These are phyloP conservation scores for Magnaporthiopsis poae DNA, from an alignment of 2,329 filamentous ascomycete species.

Conservation along the genomic window DNA sequence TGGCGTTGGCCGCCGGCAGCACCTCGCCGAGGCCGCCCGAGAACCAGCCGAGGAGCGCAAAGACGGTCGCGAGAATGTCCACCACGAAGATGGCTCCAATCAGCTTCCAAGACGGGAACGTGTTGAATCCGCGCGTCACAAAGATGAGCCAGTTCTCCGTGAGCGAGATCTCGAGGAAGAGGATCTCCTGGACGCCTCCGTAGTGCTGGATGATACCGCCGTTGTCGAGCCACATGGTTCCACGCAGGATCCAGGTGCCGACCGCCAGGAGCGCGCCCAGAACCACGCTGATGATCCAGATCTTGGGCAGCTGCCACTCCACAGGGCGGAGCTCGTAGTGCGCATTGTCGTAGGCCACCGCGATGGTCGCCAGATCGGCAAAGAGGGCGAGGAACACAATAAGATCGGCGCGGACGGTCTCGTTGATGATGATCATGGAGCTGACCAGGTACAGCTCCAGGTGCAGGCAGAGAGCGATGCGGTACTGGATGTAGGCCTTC, in stretches of 20 bases:
- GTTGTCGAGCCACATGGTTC: conserved; percentile 56
- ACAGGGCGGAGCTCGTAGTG: conserved; percentile 66
- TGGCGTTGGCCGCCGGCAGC: conserved; percentile 20
- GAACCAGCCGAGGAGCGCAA: conserved; percentile 68
- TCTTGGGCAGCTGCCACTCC: conserved; percentile 73
- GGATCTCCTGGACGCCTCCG: conserved; percentile 62
- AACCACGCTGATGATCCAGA: conserved; percentile 65
- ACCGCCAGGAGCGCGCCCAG: conserved; percentile 59
- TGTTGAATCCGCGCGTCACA: conserved; percentile 63
- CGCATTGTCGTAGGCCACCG: conserved; percentile 70
- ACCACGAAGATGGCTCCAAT: conserved; percentile 62
- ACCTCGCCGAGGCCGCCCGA: conserved; percentile 36
- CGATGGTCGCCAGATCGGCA: conserved; percentile 69
- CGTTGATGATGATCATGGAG: conserved; percentile 42
- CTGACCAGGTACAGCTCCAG: conserved; percentile 63
- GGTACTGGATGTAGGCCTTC: conserved; percentile 70
- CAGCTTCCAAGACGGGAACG: conserved; percentile 66
- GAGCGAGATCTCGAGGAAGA: conserved; percentile 64
- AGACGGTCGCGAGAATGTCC: conserved; percentile 62
- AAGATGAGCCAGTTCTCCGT: conserved; percentile 74
- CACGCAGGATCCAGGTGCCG: conserved; percentile 65
- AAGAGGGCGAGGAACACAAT: conserved; percentile 74
- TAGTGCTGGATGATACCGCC: conserved; percentile 69
- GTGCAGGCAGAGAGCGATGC: conserved; percentile 65
- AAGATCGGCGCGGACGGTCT: conserved; percentile 61